phyloP scores from a whole-genome alignment of 306 rosid species.

The Casuarina cunninghamiana region DNA sequence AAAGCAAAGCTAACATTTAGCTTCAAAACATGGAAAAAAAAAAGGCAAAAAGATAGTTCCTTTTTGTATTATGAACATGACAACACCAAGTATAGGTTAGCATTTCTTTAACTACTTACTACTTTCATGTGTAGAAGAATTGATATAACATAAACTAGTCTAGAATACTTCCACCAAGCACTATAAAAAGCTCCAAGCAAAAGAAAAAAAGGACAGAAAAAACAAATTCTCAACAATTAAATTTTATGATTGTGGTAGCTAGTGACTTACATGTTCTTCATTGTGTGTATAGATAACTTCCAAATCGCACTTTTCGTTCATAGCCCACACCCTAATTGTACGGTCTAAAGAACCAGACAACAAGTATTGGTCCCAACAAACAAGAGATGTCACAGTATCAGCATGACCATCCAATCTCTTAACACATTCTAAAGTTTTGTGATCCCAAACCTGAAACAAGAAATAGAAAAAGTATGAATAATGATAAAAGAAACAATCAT shows the following conservation, averaged over 20 bases:
- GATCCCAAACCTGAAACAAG: conserved; percentile 48
- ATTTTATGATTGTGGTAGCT: not conserved
- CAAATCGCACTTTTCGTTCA: not conserved
- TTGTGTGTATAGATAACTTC: conserved; percentile 28
- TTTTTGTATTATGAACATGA: too few species aligned
- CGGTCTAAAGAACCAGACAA: conserved; percentile 26
- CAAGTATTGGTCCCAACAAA: conserved; percentile 37
- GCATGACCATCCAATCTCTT: conserved; percentile 44
- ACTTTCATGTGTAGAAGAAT: not conserved
- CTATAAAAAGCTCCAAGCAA: not conserved
- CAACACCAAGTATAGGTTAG: too few species aligned
- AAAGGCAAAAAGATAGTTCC: too few species aligned
- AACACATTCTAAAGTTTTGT: conserved; percentile 35
- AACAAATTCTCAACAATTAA: not conserved
- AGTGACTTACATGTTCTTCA: conserved; percentile 36
- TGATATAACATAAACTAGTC: not conserved
- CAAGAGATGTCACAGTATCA: conserved; percentile 41
- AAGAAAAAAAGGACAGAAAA: not conserved
- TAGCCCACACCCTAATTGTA: conserved; percentile 18
- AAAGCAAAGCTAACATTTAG: too few species aligned
- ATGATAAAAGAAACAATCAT: not conserved
- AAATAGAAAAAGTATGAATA: not conserved
- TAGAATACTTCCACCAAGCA: not conserved
- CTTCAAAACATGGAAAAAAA: too few species aligned
- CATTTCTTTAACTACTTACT: not conserved